A percentile compares a stretch with the other conserved stretches of the same genome.
Conservation (phyloP, 208 protist genomes). For the Leptomonas seymouri region DNA sequence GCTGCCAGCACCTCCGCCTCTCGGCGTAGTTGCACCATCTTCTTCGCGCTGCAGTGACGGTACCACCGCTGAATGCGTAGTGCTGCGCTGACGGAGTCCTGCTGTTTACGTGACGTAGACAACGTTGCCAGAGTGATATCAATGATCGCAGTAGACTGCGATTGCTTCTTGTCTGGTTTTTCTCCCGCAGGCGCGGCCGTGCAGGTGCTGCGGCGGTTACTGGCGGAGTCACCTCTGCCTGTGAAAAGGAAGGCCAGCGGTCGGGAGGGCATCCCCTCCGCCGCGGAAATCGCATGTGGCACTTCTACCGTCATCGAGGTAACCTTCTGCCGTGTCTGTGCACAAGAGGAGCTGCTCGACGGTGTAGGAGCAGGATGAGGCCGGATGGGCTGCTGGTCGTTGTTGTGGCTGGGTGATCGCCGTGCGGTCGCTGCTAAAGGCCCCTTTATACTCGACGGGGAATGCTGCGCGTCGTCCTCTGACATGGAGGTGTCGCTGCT, state of each 20-base stretch:
- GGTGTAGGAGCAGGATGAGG: not conserved
- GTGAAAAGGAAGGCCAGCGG: slow-evolving; percentile 4
- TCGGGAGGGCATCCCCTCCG: not conserved
- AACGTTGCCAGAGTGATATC: not conserved
- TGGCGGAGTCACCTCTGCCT: not conserved
- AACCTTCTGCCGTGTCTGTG: not conserved
- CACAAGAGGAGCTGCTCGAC: not conserved
- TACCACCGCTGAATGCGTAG: slow-evolving; percentile 27
- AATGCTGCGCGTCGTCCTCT: not conserved
- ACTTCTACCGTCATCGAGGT: not conserved
- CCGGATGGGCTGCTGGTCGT: not conserved
- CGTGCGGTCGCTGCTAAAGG: slow-evolving; percentile 3
- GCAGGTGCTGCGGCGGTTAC: not conserved
- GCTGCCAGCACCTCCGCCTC: slow-evolving; percentile 28
- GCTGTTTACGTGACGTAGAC: not conserved
- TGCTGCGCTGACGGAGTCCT: slow-evolving; percentile 11
- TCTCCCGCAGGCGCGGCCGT: not conserved
- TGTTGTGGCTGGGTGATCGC: slow-evolving; percentile 1
- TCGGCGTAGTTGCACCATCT: slow-evolving; percentile 10
- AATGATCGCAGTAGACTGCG: not conserved
- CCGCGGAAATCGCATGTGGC: not conserved
- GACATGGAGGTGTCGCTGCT: not conserved
- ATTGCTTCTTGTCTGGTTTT: not conserved
- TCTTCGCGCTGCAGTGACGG: slow-evolving; percentile 1
- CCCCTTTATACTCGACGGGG: not conserved